Evolutionary conservation across 2,329 filamentous ascomycete species (phyloP).

Genomic region (Colletotrichum kahawae): DNA sequence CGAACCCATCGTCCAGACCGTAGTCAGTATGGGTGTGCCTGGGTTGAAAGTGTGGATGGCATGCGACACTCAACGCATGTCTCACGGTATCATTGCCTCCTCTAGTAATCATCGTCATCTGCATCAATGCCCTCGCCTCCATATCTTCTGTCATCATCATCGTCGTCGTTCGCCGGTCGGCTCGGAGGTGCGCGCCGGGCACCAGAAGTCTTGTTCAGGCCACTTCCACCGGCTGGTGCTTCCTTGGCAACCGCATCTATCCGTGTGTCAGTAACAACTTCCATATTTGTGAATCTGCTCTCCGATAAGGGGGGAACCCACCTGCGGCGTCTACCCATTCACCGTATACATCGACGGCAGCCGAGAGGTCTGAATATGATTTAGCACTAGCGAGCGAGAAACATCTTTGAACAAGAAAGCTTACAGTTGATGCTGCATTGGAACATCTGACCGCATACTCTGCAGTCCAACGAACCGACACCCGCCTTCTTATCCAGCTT

Average conservation of each 20-base stretch:
- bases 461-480: constrained; percentile 85
- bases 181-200: constrained; percentile 18
- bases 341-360: constrained; percentile 92
- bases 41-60: neutral
- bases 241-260: constrained; percentile 58
- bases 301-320: constrained; percentile 30
- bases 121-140: constrained; percentile 57
- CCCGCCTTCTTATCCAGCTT: constrained; percentile 94
- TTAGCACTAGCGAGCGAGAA: constrained; percentile 11
- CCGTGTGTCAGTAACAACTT: neutral
- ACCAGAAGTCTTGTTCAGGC: constrained; percentile 8
- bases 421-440: constrained; percentile 92
- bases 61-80: neutral
- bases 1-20: neutral
- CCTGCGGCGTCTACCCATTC: constrained; percentile 94
- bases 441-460: constrained; percentile 91
- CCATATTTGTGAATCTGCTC: neutral
- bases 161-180: constrained; percentile 42
- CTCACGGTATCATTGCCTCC: neutral
- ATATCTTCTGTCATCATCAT: constrained; percentile 58
- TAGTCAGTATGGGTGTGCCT: neutral
- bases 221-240: constrained; percentile 23
- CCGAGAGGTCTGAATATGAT: constrained; percentile 73
- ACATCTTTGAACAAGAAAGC: constrained; percentile 32
- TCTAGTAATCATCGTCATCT: constrained; percentile 63